Conservation (phyloP, 768 basidiomycete species). For the Agaricus sinodeliciosus region DNA sequence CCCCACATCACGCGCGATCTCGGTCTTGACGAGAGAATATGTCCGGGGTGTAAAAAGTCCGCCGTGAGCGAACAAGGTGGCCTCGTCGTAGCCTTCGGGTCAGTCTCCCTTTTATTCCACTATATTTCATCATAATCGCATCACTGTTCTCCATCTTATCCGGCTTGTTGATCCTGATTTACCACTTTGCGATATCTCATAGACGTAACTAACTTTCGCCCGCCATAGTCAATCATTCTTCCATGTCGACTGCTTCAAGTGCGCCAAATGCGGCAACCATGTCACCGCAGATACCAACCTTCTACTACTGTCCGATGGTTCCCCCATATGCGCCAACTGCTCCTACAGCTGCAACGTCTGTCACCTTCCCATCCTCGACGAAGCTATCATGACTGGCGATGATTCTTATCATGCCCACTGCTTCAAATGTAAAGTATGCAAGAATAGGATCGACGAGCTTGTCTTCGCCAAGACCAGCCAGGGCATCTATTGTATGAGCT, state of each 20-base stretch:
- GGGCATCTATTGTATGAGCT: slow-evolving; percentile 98
- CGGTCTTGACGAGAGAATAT: slow-evolving; percentile 49
- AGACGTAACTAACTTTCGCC: slow-evolving; percentile 8
- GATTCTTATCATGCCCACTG: slow-evolving; percentile 98
- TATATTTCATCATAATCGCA: background rate
- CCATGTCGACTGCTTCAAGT: slow-evolving; percentile 94
- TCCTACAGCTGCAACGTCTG: slow-evolving; percentile 96
- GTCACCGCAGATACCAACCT: slow-evolving; percentile 97
- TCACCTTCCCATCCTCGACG: slow-evolving; percentile 90
- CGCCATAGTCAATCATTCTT: slow-evolving; percentile 78
- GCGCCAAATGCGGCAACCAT: slow-evolving; percentile 89
- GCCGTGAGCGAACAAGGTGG: slow-evolving; percentile 79
- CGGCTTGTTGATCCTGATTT: background rate
- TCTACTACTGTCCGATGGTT: slow-evolving; percentile 93
- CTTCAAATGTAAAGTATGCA: slow-evolving; percentile 96
- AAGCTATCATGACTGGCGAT: slow-evolving; percentile 99
- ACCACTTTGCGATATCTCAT: background rate
- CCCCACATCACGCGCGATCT: slow-evolving; percentile 15
- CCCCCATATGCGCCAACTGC: slow-evolving; percentile 92
- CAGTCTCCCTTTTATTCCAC: slow-evolving; percentile 24
- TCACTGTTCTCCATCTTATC: background rate
- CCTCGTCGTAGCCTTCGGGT: slow-evolving; percentile 96
- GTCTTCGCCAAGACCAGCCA: slow-evolving; percentile 98
- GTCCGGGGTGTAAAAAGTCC: slow-evolving; percentile 78
- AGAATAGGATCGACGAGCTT: slow-evolving; percentile 91